A percentile compares a stretch with the other conserved stretches of the same genome.
These are phyloP conservation scores for Coprinellus micaceus DNA, from an alignment of 768 basidiomycete genomes.

Conservation along the genomic window DNA sequence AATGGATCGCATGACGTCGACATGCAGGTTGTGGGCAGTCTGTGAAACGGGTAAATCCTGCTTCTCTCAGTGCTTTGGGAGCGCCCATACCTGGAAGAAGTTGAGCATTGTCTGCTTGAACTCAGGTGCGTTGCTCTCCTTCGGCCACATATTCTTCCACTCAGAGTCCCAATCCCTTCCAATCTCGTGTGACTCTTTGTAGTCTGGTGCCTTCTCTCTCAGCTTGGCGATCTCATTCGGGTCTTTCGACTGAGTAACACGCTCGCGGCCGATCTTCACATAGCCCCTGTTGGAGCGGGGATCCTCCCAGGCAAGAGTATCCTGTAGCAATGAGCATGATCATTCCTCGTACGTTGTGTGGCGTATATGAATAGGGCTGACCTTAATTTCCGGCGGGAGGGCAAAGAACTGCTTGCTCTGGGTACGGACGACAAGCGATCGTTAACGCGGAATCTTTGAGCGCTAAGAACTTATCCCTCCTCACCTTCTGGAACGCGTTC, in stretches of 20 bases:
- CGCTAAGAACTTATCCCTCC: background rate
- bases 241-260: conserved; percentile 71
- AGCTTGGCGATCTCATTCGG: conserved; percentile 68
- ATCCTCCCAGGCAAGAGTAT: conserved; percentile 74
- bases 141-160: conserved; percentile 82
- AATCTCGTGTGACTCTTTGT: conserved; percentile 86
- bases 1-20: conserved; percentile 78
- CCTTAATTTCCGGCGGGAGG: conserved; percentile 62
- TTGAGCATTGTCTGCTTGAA: conserved; percentile 73
- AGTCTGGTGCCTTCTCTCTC: conserved; percentile 74
- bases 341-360: background rate
- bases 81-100: conserved; percentile 59
- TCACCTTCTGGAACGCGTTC: conserved; percentile 63
- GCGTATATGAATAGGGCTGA: conserved; percentile 15
- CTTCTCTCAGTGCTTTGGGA: background rate
- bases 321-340: conserved; percentile 29
- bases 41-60: conserved; percentile 24
- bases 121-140: conserved; percentile 52
- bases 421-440: too few relatives aligned
- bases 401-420: conserved; percentile 78
- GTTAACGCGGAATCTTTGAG: conserved; percentile 1
- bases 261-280: conserved; percentile 76
- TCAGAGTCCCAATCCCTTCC: conserved; percentile 76
- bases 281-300: conserved; percentile 85
- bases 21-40: conserved; percentile 75